Base-by-base conservation (phyloP, 495 filamentous ascomycete genomes). In the Neurospora sp. region DNA sequence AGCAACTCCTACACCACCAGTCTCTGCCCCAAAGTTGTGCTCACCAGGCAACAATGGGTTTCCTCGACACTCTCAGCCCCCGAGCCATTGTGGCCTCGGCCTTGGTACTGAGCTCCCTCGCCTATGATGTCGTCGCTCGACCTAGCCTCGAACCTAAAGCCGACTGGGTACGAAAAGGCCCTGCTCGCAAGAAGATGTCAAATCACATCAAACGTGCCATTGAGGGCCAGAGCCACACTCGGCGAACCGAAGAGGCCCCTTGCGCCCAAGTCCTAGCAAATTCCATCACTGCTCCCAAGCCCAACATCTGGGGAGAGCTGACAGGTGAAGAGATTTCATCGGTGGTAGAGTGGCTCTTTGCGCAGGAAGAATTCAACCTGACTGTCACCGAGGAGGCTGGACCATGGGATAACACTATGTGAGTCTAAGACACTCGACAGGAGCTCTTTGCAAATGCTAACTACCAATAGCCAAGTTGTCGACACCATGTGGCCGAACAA, bases 401-500 rank as follows among this genome's bases (percentile, higher is more conserved):
- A 20, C 23, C 70, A 18, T 84, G 80, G 80, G 79, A 82, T 72
- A 83, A 82, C 76, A 75, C 74, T 3, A 77, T 79, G 76, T 78
- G 20, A 75, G 75, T 73, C 39, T 27, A 6, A 16, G 16, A 69
- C 23, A 31, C 20, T 31, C 54, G 39, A 71, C 48, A 70, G 69
- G 39, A 6, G 11, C 6, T 11, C n/a, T 35, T 14, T 35, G 48
- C 40, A 72, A 71, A 73, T 72, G 23, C 39, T 31, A 11, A 62
- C 54, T 27, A 8, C 20, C 23, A 37, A 39, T 46, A 80, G 77
- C 14, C 70, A 75, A 31, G 73, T 84, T n/a, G 79, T 86, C 39
- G 87, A 89, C 71, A 75, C 85, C 16, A 77, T 88, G 72, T 77
- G 78, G 71, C 86, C 87, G 16, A 88, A 88, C 78, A 89, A 88